Evolutionary conservation across 192 early-diverging fungal species (phyloP), one percentile per base, ranked within the genome.

Genomic region (Mortierella antarctica): DNA sequence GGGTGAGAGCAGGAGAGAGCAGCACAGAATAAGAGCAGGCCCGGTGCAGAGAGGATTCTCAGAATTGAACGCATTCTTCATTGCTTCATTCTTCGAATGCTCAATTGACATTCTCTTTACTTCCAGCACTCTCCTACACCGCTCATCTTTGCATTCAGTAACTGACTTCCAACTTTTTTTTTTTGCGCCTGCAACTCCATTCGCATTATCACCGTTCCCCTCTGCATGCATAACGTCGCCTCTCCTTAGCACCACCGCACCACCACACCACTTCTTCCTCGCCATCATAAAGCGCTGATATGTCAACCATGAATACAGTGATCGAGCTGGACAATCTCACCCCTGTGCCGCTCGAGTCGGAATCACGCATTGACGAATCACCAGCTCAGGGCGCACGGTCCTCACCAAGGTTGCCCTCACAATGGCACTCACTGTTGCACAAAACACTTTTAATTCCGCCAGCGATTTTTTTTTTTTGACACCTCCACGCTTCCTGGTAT

Each of bases 251-350:
- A 15, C 17, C 42, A 17, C 45, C 45, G 18, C 45, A 21, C 17
- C 12, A 44, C 20, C 46, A n/a, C 61, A 21, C 15, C 20, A 5
- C 41, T 7, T 45, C 42, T 31, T 12, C 42, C n/a, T 1, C 61
- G 6, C 15, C 46, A 21, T 14, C 46, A 48, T 49, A 48, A 6
- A 40, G 20, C 45, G 10, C 6, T 13, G 45, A 8, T 14, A 47
- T 17, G 6, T 6, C 44, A 49, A 15, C 61, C 61, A 62, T 62
- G 61, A 31, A 41, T 4, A 59, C 57, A 31, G 31, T 31, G 15
- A 41, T 59, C 9, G 57, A 59, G 42, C 39, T 59, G 57, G 57
- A 59, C 57, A 41, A 59, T n/a, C 18, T 59, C 40, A n/a, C 40
- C n/a, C 57, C 57, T 31, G 40, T 59, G n/a, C 57, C 23, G 40